Percentiles rank a stretch among this genome's conserved stretches.
These are phyloP conservation scores for Thermoascus crustaceus DNA, from an alignment of 2,329 filamentous ascomycete genomes.

Conservation along the genomic window DNA sequence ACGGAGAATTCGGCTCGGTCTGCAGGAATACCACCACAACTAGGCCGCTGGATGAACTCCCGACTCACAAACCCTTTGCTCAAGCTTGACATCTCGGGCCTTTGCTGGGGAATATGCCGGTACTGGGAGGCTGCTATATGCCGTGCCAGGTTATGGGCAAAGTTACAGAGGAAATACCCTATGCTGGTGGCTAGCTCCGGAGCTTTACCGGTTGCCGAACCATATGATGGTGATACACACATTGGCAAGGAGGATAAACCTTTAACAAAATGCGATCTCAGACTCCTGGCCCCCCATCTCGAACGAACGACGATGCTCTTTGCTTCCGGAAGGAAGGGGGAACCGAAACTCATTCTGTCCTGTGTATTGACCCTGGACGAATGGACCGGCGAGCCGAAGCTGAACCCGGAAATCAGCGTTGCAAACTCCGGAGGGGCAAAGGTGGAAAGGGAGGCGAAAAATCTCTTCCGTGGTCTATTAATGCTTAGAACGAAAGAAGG, in stretches of 20 bases:
- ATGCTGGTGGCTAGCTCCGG: slow-evolving; percentile 7
- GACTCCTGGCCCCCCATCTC: slow-evolving; percentile 27
- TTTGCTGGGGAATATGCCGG: slow-evolving; percentile 35
- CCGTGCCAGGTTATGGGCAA: slow-evolving; percentile 32
- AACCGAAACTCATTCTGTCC: slow-evolving; percentile 22
- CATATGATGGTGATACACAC: too few species aligned
- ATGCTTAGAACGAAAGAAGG: slow-evolving; percentile 8
- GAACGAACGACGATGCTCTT: slow-evolving; percentile 30
- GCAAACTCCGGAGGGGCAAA: slow-evolving; percentile 14
- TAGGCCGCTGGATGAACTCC: slow-evolving; percentile 28
- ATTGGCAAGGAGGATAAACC: slow-evolving; percentile 5
- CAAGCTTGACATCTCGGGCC: slow-evolving; percentile 30
- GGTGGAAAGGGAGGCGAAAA: slow-evolving; percentile 30
- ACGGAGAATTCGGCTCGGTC: slow-evolving; percentile 10
- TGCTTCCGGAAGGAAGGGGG: slow-evolving; percentile 9
- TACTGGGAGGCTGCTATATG: slow-evolving; percentile 34
- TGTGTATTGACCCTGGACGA: slow-evolving; percentile 29
- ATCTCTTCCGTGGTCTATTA: slow-evolving; percentile 30
- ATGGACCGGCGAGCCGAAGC: slow-evolving; percentile 33
- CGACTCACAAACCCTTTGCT: slow-evolving; percentile 28
- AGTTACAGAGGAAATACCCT: slow-evolving; percentile 21
- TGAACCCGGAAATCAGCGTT: slow-evolving; percentile 30
- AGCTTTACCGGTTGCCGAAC: too few species aligned
- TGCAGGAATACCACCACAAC: slow-evolving; percentile 18
- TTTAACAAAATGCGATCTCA: slow-evolving; percentile 17